These are phyloP conservation scores for Phytophthora pseudosyringae DNA, from an alignment of 352 stramenopile genomes.

Conservation along the genomic window DNA sequence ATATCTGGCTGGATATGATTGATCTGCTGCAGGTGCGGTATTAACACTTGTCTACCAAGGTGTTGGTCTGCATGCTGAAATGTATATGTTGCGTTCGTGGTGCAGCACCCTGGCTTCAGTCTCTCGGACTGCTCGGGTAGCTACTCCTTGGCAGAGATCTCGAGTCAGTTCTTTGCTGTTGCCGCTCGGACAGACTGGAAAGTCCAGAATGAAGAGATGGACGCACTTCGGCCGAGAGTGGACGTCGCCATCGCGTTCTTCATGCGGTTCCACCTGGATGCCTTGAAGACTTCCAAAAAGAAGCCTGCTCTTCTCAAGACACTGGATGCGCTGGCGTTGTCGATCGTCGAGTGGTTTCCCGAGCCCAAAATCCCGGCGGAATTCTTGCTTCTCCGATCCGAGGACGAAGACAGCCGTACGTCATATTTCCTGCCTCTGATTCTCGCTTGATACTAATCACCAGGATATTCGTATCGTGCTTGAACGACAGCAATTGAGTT, in stretches of 20 bases:
- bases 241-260: slow-evolving; percentile 72
- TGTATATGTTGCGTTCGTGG: slow-evolving; percentile 9
- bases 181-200: slow-evolving; percentile 40
- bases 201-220: slow-evolving; percentile 20
- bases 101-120: slow-evolving; percentile 58
- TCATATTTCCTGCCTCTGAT: slow-evolving; percentile 7
- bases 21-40: slow-evolving; percentile 77
- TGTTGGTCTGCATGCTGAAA: slow-evolving; percentile 2
- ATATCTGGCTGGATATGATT: slow-evolving; percentile 79
- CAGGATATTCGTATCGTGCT: slow-evolving; percentile 1
- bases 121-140: slow-evolving; percentile 51
- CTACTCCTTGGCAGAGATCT: slow-evolving; percentile 46
- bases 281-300: slow-evolving; percentile 55
- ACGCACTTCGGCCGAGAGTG: slow-evolving; percentile 35
- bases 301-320: slow-evolving; percentile 46
- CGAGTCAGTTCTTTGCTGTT: slow-evolving; percentile 56
- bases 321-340: slow-evolving; percentile 56
- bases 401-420: slow-evolving; percentile 78
- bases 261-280: slow-evolving; percentile 68
- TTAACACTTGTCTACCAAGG: background rate
- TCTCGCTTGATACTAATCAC: background rate
- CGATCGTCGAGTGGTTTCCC: slow-evolving; percentile 66
- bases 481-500: slow-evolving; percentile 42
- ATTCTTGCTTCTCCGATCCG: slow-evolving; percentile 73
- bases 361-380: slow-evolving; percentile 64